phyloP scores from a whole-genome alignment of 1,284 basidiomycete genomes.

The Puccinia triticina region DNA sequence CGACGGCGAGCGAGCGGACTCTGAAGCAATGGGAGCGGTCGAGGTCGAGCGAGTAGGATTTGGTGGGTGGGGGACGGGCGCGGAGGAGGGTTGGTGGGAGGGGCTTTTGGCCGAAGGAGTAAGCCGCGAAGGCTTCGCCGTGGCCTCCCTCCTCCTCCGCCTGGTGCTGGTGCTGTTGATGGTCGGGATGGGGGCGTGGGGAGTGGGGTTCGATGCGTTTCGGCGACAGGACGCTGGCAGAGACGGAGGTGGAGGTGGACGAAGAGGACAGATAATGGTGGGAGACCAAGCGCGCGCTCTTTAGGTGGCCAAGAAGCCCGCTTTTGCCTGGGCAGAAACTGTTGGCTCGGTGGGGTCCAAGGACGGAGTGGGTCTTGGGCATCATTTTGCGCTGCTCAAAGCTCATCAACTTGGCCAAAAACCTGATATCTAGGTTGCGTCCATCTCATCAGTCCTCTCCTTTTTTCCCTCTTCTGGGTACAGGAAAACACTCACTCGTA shows the following conservation, averaged over 20 bases:
- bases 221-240: too few species aligned
- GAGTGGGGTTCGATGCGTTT: too few species aligned
- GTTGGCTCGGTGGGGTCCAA: background rate
- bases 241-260: background rate
- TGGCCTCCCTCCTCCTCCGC: too few species aligned
- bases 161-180: background rate
- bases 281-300: too few species aligned
- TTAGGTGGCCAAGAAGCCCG: background rate
- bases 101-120: background rate
- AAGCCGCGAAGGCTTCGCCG: too few species aligned
- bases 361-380: background rate
- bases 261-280: background rate
- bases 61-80: background rate
- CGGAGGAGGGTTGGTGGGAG: background rate
- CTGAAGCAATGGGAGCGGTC: background rate
- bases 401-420: conserved; percentile 93
- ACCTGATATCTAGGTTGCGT: conserved; percentile 73
- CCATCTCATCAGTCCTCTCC: background rate
- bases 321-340: background rate
- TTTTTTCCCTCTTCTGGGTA: background rate
- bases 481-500: conserved; percentile 65
- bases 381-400: conserved; percentile 73
- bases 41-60: background rate
- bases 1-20: conserved; percentile 2
- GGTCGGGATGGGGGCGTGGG: background rate